phyloP scores from a whole-genome alignment of 78 protist genomes.

The Chrysochromulina tobinii region DNA sequence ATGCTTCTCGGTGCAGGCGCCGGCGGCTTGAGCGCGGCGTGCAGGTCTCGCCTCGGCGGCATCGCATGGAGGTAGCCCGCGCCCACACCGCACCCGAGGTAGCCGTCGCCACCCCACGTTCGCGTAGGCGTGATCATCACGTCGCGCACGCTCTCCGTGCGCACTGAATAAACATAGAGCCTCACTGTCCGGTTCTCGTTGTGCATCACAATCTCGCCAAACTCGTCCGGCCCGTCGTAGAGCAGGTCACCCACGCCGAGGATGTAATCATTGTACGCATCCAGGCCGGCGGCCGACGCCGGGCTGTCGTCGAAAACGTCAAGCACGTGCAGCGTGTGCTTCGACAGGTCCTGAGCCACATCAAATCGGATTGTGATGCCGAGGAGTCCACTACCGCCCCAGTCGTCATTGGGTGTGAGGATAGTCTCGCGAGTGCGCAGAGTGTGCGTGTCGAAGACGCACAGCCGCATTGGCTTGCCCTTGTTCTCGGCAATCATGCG shows the following conservation, averaged over 20 bases:
- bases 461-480: conserved; percentile 34
- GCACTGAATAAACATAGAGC: conserved; percentile 41
- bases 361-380: conserved; percentile 76
- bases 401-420: conserved; percentile 55
- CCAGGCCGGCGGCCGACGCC: conserved; percentile 70
- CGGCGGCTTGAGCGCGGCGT: too few relatives aligned
- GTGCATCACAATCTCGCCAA: conserved; percentile 6
- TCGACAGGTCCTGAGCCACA: conserved; percentile 57
- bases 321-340: conserved; percentile 79
- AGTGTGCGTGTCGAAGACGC: conserved; percentile 62
- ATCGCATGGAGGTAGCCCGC: neutral
- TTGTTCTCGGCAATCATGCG: conserved; percentile 39
- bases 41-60: neutral
- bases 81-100: neutral
- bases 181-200: neutral
- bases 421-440: conserved; percentile 2
- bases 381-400: conserved; percentile 86
- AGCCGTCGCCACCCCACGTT: neutral
- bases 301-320: conserved; percentile 64
- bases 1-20: too few relatives aligned
- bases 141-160: conserved; percentile 33
- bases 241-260: conserved; percentile 69
- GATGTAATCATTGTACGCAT: conserved; percentile 67
- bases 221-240: conserved; percentile 62
- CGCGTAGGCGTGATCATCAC: neutral